Percentiles rank a stretch among this genome's conserved stretches.
Conservation (phyloP, 2,329 filamentous ascomycete species). For the Ophiostoma ips region DNA sequence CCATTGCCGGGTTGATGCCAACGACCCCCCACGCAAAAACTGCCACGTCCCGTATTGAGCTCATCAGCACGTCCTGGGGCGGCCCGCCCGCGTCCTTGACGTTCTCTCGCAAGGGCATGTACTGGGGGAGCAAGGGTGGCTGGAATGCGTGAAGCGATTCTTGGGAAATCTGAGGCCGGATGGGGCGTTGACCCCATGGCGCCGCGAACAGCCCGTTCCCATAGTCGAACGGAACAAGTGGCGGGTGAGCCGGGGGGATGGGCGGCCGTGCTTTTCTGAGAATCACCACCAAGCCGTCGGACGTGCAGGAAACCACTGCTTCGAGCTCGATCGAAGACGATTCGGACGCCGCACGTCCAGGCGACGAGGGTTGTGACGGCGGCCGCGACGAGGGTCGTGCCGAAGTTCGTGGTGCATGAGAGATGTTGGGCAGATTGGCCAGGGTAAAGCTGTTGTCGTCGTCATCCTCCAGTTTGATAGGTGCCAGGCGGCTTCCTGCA, state of each 20-base stretch:
- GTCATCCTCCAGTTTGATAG: constrained; percentile 12
- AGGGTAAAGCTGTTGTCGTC: neutral
- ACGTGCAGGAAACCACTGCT: constrained; percentile 83
- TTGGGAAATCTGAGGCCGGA: constrained; percentile 32
- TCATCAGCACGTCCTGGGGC: constrained; percentile 53
- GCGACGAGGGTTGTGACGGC: neutral
- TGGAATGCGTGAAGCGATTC: constrained; percentile 31
- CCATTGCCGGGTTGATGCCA: constrained; percentile 65
- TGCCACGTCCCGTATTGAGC: constrained; percentile 67
- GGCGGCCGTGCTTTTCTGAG: constrained; percentile 59
- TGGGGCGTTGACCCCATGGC: constrained; percentile 60
- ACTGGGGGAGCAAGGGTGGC: constrained; percentile 28
- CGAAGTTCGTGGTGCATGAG: neutral
- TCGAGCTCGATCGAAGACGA: constrained; percentile 55
- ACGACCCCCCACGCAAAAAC: constrained; percentile 78
- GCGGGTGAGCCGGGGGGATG: constrained; percentile 44
- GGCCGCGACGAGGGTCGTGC: too few species aligned
- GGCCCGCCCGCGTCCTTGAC: constrained; percentile 37
- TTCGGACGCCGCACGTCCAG: constrained; percentile 7
- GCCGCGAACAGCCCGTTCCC: constrained; percentile 61
- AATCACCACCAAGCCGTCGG: constrained; percentile 73
- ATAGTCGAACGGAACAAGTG: constrained; percentile 31
- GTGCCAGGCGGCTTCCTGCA: neutral
- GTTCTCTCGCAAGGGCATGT: constrained; percentile 30
- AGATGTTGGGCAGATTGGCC: neutral